These are phyloP conservation scores for Termitomyces sp. DNA, from an alignment of 768 basidiomycete genomes.

Conservation along the genomic window DNA sequence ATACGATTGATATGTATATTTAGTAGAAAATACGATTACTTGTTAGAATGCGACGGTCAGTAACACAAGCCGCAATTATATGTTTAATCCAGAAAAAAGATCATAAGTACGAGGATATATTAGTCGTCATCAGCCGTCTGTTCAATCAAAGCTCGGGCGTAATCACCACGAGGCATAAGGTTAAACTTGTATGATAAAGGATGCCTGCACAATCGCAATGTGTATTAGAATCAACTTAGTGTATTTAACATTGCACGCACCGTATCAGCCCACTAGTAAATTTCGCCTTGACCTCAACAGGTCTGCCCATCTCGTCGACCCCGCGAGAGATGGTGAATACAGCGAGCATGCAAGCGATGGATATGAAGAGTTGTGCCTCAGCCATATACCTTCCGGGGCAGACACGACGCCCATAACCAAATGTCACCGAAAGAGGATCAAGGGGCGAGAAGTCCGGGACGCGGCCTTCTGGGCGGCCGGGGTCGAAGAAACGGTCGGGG, in stretches of 20 bases:
- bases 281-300: slow-evolving; percentile 25
- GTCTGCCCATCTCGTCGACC: slow-evolving; percentile 29
- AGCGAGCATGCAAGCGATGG: slow-evolving; percentile 38
- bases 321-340: slow-evolving; percentile 37
- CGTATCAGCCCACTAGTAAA: slow-evolving; percentile 43
- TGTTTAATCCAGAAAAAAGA: neutral
- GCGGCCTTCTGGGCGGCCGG: slow-evolving; percentile 11
- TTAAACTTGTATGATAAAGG: slow-evolving; percentile 29
- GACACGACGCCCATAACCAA: slow-evolving; percentile 41
- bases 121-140: slow-evolving; percentile 19
- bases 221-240: neutral
- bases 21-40: neutral
- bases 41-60: neutral
- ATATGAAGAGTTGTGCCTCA: slow-evolving; percentile 42
- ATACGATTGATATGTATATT: neutral
- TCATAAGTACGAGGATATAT: neutral
- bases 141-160: slow-evolving; percentile 24
- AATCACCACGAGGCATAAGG: slow-evolving; percentile 26
- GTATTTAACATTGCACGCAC: slow-evolving; percentile 20
- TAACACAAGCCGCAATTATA: neutral
- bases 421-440: slow-evolving; percentile 33
- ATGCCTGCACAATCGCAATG: slow-evolving; percentile 20
- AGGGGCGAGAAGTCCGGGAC: slow-evolving; percentile 26
- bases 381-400: slow-evolving; percentile 48
- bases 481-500: slow-evolving; percentile 42